Base-by-base conservation (phyloP, 1,284 basidiomycete species). In the Tilletiaria anomala region DNA sequence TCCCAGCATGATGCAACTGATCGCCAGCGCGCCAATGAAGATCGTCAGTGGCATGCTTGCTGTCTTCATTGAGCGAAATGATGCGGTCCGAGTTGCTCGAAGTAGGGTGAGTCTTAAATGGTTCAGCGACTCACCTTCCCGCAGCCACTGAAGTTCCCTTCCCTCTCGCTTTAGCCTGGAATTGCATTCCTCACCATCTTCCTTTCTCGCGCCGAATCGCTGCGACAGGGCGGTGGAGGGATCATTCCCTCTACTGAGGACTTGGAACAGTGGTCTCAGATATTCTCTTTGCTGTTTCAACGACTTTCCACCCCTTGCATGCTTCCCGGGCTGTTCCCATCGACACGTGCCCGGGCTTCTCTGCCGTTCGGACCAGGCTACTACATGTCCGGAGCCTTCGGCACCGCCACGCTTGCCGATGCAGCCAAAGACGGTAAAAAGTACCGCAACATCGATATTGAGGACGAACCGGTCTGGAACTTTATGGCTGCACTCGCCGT, bases 401-500 rank as follows among this genome's bases (percentile, higher is more conserved):
- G 26, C 35, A 37, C 22, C 14, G 35, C 35, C 12, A 17, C 17
- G 12, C 12, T 2, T 20, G 35, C 5, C 2, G 35, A 5, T n/a
- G 19, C 2, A 4, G 23, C 26, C 17, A 14, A 24, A 5, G 20
- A 6, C n/a, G n/a, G n/a, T n/a, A n/a, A n/a, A n/a, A n/a, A n/a
- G n/a, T n/a, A n/a, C n/a, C n/a, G n/a, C n/a, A n/a, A 69, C 56
- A 47, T 75, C 18, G 84, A 89, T 67, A 73, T 78, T 35, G 76
- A 82, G 44, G 91, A 96, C 69, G 84, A 83, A 70, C 84, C 80
- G 15, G 82, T 85, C 15, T 93, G 85, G 86, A 81, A 84, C 67
- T 83, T 91, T 71, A 76, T 89, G 40, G 85, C 85, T 8, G 78
- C 83, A 3, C 72, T 97, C 37, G 88, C 89, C 2, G 74, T 93